These are phyloP conservation scores for Gossypium longicalyx DNA, from an alignment of 345 rosid genomes.

Conservation along the genomic window DNA sequence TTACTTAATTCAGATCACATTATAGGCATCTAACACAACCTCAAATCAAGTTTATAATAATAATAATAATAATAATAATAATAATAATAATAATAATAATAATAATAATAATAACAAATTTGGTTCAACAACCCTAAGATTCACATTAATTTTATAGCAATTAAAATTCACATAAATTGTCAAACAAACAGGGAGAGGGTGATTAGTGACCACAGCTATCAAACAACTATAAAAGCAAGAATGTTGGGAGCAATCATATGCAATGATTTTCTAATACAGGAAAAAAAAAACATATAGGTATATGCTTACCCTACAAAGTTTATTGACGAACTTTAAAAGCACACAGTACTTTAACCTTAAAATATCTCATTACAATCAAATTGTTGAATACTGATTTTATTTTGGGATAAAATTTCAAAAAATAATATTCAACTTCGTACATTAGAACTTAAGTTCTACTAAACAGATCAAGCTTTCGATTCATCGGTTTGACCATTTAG, in stretches of 20 bases:
- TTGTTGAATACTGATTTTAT: too few species aligned
- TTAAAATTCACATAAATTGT: neutral
- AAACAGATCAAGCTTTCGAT: too few species aligned
- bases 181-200: neutral
- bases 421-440: too few species aligned
- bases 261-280: neutral
- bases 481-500: rapidly evolving
- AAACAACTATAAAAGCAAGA: constrained; percentile 5
- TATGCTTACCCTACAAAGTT: neutral
- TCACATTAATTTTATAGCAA: neutral
- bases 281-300: neutral
- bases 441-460: too few species aligned
- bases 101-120: neutral
- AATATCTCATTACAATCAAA: neutral
- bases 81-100: neutral
- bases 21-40: neutral
- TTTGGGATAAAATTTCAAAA: too few species aligned
- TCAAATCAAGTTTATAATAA: neutral
- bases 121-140: neutral
- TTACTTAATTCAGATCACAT: too few species aligned
- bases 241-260: neutral
- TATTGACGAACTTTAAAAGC: neutral
- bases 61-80: neutral
- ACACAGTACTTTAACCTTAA: neutral
- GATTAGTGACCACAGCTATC: neutral